phyloP scores from a whole-genome alignment of 2,329 filamentous ascomycete species.

The Fusarium liriodendri region DNA sequence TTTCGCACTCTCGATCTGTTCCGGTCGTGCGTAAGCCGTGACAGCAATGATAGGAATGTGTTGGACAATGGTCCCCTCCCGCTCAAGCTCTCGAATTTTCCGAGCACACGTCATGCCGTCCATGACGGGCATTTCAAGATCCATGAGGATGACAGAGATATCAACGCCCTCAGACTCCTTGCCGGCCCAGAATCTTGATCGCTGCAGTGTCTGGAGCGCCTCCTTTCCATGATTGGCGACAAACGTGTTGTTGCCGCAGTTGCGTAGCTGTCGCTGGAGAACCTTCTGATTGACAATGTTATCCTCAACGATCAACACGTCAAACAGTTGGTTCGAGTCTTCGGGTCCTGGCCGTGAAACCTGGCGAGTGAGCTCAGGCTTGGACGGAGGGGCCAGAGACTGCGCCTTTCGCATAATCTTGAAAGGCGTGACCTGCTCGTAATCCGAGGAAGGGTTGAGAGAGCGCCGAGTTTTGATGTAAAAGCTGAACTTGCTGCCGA shows the following conservation, averaged over 20 bases:
- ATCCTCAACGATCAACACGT: conserved; percentile 75
- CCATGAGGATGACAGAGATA: conserved; percentile 80
- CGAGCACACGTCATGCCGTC: conserved; percentile 80
- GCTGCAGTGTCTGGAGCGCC: conserved; percentile 67
- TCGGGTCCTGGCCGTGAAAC: conserved; percentile 22
- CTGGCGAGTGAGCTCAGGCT: conserved; percentile 33
- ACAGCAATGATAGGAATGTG: conserved; percentile 86
- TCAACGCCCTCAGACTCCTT: conserved; percentile 60
- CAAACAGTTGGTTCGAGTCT: conserved; percentile 52
- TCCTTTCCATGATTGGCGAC: conserved; percentile 75
- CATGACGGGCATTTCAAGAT: conserved; percentile 87
- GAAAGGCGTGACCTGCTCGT: conserved; percentile 50
- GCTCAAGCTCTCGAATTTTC: conserved; percentile 76
- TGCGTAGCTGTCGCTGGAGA: conserved; percentile 69
- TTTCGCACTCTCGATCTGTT: conserved; percentile 79
- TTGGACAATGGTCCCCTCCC: conserved; percentile 66
- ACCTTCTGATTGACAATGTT: conserved; percentile 76
- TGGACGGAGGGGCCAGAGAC: conserved; percentile 24
- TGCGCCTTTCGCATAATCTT: conserved; percentile 48
- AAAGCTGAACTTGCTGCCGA: conserved; percentile 81
- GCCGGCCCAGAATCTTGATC: conserved; percentile 67
- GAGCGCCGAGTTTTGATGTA: conserved; percentile 77
- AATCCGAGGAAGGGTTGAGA: conserved; percentile 51
- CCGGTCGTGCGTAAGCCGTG: conserved; percentile 81
- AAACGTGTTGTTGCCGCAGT: conserved; percentile 69